Evolutionary conservation across 306 rosid genomes (phyloP), one percentile per base, ranked within the genome.

Genomic region (Cucurbita maxima): DNA sequence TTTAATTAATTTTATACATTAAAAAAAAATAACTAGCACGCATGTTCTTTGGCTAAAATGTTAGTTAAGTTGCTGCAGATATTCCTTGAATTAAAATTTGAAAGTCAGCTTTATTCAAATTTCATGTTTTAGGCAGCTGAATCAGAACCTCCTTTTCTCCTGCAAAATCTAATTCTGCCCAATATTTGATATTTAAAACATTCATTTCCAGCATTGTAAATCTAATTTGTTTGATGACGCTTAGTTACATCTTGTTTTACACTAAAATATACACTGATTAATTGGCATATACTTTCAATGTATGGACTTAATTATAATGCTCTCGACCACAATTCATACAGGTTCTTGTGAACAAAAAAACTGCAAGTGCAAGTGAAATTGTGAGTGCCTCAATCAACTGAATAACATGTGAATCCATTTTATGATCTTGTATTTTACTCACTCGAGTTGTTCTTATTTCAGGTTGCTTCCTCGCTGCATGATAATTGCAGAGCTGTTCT

Each of bases 291-390:
- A 48, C 56, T 45, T 30, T 45, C 55, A 22, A 20, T 68, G 12
- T 67, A 10, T 68, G 56, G 41, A 68, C 57, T 44, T 45, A 13
- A 68, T 20, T 68, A 44, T 73, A 75, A 72, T 75, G 82, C 73
- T 79, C 76, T 48, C 76, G 73, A 72, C 62, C 52, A 58, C 15
- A 34, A 16, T 62, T 82, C 76, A 75, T 83, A 81, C 96, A 94
- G 98, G 88, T 94, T 81, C 85, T 94, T 81, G 97, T 94, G 81
- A 94, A 94, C 81, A 86, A 83, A 69, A 89, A 81, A 75, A 94
- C 98, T 82, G 99, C 98, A 6, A 94, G 97, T 82, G 96, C 99
- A 43, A 91, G 98, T 84, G 98, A 94, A 94, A 94, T 94, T 71
- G 98, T 94, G 81, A 87, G 98, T 57, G 60, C 62, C 83, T 81